A percentile compares a stretch with the other conserved stretches of the same genome.
These are phyloP conservation scores for Lactarius deliciosus DNA, from an alignment of 768 basidiomycete genomes.

Conservation along the genomic window DNA sequence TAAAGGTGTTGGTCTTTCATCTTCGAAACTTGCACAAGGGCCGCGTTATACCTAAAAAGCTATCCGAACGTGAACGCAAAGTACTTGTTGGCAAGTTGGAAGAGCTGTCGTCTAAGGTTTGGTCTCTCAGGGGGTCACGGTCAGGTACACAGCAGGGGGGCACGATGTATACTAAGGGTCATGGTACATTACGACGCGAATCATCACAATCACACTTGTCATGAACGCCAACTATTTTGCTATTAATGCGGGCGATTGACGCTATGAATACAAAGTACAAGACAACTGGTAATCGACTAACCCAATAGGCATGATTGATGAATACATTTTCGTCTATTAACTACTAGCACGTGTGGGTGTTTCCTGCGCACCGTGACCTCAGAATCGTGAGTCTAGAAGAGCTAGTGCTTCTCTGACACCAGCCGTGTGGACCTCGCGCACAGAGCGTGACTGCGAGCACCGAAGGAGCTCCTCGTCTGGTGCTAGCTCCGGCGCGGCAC, in stretches of 20 bases:
- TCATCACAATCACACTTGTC: constrained; percentile 5
- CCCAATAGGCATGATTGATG: constrained; percentile 16
- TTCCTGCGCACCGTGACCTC: constrained; percentile 6
- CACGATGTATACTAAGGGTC: constrained; percentile 10
- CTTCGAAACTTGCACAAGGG: constrained; percentile 46
- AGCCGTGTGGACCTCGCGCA: constrained; percentile 69
- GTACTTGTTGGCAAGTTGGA: constrained; percentile 43
- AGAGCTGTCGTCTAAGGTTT: constrained; percentile 48
- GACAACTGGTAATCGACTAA: constrained; percentile 10
- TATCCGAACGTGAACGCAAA: constrained; percentile 38
- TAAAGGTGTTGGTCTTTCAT: constrained; percentile 46
- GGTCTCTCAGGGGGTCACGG: constrained; percentile 30
- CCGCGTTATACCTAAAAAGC: constrained; percentile 28
- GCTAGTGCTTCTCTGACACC: constrained; percentile 75
- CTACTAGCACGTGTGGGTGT: not conserved
- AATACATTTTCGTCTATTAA: not conserved
- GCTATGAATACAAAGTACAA: constrained; percentile 17
- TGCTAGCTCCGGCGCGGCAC: constrained; percentile 52
- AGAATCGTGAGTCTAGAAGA: constrained; percentile 55
- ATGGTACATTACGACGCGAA: constrained; percentile 4
- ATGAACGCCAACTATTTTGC: constrained; percentile 15
- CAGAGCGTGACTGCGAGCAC: constrained; percentile 53
- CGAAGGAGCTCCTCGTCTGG: constrained; percentile 61
- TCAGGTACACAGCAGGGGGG: constrained; percentile 3
- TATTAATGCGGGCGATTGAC: constrained; percentile 6